Evolutionary conservation across 805 yeast species (phyloP), one percentile per base, ranked within the genome.

Genomic region (Starmera pachycereana): DNA sequence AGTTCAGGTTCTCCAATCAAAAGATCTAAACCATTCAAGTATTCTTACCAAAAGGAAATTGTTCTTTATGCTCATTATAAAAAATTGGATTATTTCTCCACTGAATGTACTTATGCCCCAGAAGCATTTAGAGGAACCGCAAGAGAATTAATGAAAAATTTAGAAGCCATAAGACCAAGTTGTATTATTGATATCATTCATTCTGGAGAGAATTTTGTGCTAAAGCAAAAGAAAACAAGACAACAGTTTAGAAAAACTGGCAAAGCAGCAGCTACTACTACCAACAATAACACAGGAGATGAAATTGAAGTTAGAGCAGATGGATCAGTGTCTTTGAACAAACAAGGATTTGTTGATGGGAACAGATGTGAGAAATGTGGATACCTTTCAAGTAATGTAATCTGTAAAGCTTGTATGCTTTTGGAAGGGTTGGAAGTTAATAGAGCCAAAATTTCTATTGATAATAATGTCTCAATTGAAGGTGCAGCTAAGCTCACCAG

Each of bases 41-140:
- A 88, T 60, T 75, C 95, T 9, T 92, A 92, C 60, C 97, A 92
- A 57, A 92, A 92, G 69, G 99, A 92, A 56, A 92, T 92, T 50
- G 99, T 92, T 18, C 69, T 92, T 13, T 92, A 92, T 62, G 99
- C 99, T 2, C 98, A 92, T 56, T 92, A 88, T 65, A 89, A 86
- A 61, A 84, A 88, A 53, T 68, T 92, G 38, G 99, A 92, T 62
- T 92, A 92, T 57, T 92, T 92, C 58, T 84, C 95, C 9, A 92
- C 99, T 0, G 99, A 92, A 55, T 92, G 99, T 58, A 81, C 96
- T 0, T 92, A 92, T 63, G 96, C 98, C 0, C 97, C 99, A 2
- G 98, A 92, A 58, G 97, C 99, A 0, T 92, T 92, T 54, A 69
- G 99, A 49, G 99, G 99, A 14, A 92, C 97, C 0, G 96, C 98